Evolutionary conservation across 2,329 filamentous ascomycete species (phyloP).

Genomic region (Venturia aucupariae): DNA sequence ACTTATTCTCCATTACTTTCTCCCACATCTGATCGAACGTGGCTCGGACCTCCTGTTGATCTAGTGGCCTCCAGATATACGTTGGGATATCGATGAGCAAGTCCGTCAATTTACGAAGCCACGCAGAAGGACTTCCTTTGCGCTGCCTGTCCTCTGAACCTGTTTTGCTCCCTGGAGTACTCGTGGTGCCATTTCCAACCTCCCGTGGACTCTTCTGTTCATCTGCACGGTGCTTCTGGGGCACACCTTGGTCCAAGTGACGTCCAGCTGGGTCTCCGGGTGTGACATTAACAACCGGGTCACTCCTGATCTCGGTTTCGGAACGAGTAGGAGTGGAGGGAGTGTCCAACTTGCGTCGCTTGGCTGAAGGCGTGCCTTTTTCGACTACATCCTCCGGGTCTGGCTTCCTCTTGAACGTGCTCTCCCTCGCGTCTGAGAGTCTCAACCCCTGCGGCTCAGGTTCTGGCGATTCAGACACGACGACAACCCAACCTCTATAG

Average conservation of each 20-base stretch:
- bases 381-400: background rate
- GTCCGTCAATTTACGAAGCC: background rate
- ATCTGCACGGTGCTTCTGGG: background rate
- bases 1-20: background rate
- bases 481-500: background rate
- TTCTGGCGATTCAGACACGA: background rate
- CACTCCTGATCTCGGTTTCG: background rate
- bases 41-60: background rate
- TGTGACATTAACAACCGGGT: background rate
- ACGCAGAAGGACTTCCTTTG: background rate
- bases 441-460: background rate
- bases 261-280: background rate
- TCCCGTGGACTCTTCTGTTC: background rate
- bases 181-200: background rate
- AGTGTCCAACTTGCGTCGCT: background rate
- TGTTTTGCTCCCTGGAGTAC: background rate
- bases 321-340: background rate
- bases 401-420: background rate
- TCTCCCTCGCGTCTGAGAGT: background rate
- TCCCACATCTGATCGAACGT: background rate
- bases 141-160: background rate
- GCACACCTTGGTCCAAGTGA: background rate
- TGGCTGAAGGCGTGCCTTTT: background rate
- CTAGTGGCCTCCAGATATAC: background rate
- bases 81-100: background rate